A percentile compares a stretch with the other conserved stretches of the same genome.
These are phyloP conservation scores for Botrytis porri DNA, from an alignment of 2,329 filamentous ascomycete genomes.

Conservation along the genomic window DNA sequence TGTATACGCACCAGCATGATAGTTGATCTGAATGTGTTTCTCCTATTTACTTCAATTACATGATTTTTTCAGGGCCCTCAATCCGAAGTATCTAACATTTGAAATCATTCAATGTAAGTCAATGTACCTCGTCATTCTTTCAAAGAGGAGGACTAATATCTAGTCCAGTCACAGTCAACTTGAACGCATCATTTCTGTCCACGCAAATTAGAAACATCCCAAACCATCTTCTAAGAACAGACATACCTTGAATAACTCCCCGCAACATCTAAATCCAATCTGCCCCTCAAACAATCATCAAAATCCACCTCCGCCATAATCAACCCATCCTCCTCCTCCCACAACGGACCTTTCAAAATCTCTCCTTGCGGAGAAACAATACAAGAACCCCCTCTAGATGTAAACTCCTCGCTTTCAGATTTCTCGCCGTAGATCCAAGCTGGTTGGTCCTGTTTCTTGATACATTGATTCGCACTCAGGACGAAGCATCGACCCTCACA, in stretches of 20 bases:
- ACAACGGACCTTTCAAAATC: neutral
- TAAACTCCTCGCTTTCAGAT: neutral
- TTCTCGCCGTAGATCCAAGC: neutral
- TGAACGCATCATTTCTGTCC: neutral
- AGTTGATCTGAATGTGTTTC: neutral
- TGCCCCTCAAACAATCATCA: neutral
- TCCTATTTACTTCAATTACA: neutral
- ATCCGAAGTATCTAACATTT: neutral
- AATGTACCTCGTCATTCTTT: neutral
- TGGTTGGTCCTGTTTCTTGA: neutral
- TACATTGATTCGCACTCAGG: neutral
- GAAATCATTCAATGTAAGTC: neutral
- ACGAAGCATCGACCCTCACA: neutral
- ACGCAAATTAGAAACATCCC: neutral
- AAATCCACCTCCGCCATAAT: neutral
- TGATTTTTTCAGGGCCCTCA: neutral
- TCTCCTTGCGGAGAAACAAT: neutral
- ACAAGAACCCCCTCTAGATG: neutral
- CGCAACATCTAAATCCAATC: neutral
- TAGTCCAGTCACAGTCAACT: neutral
- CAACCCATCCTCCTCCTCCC: neutral
- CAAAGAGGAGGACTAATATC: neutral
- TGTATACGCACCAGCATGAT: neutral
- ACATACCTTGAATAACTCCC: neutral
- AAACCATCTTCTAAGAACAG: neutral